Evolutionary conservation across 768 basidiomycete genomes (phyloP).

Genomic region (Amanita fuliginea): DNA sequence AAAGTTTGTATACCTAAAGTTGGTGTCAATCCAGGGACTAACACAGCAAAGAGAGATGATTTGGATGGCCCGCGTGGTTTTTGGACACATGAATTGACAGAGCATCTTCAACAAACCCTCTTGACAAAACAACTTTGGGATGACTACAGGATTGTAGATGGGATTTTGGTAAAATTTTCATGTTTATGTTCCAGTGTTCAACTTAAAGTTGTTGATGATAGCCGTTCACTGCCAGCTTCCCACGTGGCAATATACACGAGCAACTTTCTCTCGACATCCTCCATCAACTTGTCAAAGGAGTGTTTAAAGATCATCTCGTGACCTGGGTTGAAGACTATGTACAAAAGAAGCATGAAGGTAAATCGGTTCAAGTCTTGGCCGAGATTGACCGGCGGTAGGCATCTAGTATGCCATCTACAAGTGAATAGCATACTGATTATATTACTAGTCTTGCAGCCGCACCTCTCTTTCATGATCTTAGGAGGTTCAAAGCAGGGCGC

Average conservation of each 20-base stretch:
- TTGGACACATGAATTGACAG: background rate
- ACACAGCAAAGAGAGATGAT: no score
- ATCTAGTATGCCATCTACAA: no score
- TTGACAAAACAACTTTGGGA: background rate
- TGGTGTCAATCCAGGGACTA: no score
- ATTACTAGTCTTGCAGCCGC: constrained; percentile 10
- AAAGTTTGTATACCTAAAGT: no score
- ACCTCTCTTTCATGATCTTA: constrained; percentile 12
- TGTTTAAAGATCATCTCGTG: constrained; percentile 28
- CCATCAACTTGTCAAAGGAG: constrained; percentile 19
- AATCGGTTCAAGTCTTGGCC: background rate
- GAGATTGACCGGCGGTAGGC: background rate
- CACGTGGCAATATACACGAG: constrained; percentile 18
- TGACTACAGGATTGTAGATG: background rate
- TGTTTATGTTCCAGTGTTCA: background rate
- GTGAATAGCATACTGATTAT: background rate
- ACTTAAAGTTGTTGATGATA: background rate
- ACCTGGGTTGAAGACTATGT: constrained; percentile 19
- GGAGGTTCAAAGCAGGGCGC: constrained; percentile 11
- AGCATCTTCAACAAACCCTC: background rate
- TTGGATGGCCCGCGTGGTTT: background rate
- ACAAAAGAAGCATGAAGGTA: constrained; percentile 6
- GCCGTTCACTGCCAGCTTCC: background rate
- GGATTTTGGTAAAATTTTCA: constrained; percentile 17
- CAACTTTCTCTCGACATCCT: constrained; percentile 18